These are phyloP conservation scores for Moricandia arvensis DNA, from an alignment of 345 rosid species.

Conservation along the genomic window DNA sequence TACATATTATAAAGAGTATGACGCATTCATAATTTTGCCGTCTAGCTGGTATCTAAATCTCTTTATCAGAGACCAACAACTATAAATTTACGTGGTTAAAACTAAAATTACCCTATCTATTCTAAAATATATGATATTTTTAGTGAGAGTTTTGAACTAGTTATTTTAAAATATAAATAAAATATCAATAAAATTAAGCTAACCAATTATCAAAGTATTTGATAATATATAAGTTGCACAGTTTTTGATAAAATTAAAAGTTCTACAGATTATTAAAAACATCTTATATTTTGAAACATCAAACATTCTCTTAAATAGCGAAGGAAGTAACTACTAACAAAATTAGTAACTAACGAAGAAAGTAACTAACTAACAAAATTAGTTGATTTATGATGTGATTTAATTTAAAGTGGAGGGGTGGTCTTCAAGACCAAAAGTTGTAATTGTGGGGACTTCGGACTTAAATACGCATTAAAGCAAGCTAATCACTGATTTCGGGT, in stretches of 20 bases:
- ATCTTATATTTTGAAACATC: too few species aligned
- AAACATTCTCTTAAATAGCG: too few species aligned
- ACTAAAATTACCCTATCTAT: too few species aligned
- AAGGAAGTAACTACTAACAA: neutral
- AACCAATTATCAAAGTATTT: too few species aligned
- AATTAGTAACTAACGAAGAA: neutral
- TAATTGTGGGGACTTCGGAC: conserved; percentile 40
- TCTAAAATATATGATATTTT: too few species aligned
- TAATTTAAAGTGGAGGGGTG: conserved; percentile 28
- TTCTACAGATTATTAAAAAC: too few species aligned
- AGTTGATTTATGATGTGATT: neutral
- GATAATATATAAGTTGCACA: too few species aligned
- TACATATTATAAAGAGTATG: too few species aligned
- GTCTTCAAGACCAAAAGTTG: conserved; percentile 35
- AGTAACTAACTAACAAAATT: neutral
- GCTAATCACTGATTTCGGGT: conserved; percentile 36
- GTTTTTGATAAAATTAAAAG: too few species aligned
- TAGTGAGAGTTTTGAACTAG: too few species aligned
- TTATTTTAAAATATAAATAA: too few species aligned
- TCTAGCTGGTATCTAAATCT: conserved; percentile 26
- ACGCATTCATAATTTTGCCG: conserved; percentile 20
- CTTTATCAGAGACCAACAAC: conserved; percentile 33
- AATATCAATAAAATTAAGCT: too few species aligned
- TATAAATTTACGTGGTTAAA: conserved; percentile 24
- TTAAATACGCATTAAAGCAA: conserved; percentile 26